Percentiles rank a stretch among this genome's conserved stretches.
Evolutionary conservation across 1,284 basidiomycete genomes (phyloP).

Genomic region (Anthracocystis setariae): DNA sequence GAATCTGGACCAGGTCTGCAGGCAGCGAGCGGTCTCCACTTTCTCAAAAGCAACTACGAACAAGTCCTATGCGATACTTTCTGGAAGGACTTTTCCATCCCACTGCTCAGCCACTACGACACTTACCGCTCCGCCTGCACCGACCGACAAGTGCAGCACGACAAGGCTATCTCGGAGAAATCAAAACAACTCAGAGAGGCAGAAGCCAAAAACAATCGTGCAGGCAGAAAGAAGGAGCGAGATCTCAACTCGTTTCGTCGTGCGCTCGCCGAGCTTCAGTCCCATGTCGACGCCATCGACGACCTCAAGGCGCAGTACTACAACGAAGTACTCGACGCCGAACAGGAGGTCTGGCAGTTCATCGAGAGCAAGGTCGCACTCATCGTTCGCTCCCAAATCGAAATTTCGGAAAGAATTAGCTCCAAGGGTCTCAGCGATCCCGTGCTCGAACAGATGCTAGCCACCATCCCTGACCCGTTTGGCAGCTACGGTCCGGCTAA

Average conservation of each 20-base stretch:
- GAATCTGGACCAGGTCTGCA: conserved; percentile 56
- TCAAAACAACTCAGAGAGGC: conserved; percentile 85
- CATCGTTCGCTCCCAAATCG: conserved; percentile 59
- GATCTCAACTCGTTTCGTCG: conserved; percentile 61
- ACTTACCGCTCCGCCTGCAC: conserved; percentile 79
- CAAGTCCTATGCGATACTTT: conserved; percentile 87
- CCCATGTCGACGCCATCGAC: conserved; percentile 87
- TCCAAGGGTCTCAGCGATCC: conserved; percentile 88
- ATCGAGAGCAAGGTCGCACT: conserved; percentile 73
- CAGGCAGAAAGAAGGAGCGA: conserved; percentile 76
- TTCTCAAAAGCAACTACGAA: conserved; percentile 90
- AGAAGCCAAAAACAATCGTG: conserved; percentile 85
- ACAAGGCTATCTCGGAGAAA: conserved; percentile 74
- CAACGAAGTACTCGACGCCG: conserved; percentile 85
- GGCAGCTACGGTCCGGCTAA: conserved; percentile 88
- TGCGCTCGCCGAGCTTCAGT: conserved; percentile 75
- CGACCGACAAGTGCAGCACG: conserved; percentile 64
- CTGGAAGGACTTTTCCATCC: conserved; percentile 89
- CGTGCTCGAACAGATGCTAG: conserved; percentile 87
- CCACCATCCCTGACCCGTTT: conserved; percentile 89
- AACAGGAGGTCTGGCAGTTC: conserved; percentile 91
- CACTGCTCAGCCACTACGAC: conserved; percentile 83
- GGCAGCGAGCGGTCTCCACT: conserved; percentile 77
- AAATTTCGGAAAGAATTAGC: conserved; percentile 76
- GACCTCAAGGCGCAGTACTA: conserved; percentile 82